Conservation (phyloP, 768 basidiomycete genomes). For the Guyanaporus albipodus region DNA sequence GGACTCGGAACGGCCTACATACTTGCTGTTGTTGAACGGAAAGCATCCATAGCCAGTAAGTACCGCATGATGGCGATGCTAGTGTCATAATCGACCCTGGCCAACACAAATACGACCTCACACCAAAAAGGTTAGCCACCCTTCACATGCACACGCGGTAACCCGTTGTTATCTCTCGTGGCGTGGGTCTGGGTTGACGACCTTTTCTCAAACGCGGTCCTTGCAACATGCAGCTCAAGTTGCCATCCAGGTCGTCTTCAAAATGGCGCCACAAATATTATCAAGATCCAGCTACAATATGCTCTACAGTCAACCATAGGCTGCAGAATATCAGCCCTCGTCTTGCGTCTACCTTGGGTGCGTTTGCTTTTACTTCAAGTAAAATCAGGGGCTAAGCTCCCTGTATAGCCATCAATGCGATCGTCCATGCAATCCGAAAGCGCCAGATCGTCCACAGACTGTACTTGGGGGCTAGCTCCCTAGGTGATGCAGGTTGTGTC, state of each 20-base stretch:
- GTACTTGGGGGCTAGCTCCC: conserved; percentile 50
- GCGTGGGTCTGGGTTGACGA: neutral
- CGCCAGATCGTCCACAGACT: conserved; percentile 51
- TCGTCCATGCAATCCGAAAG: conserved; percentile 44
- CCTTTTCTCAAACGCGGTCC: neutral
- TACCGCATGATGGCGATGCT: too few relatives aligned
- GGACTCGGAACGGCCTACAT: too few relatives aligned
- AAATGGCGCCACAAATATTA: conserved; percentile 25
- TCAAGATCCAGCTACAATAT: conserved; percentile 30
- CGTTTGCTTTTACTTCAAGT: neutral
- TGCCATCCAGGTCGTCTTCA: conserved; percentile 14
- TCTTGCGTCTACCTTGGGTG: conserved; percentile 29
- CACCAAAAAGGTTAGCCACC: too few relatives aligned
- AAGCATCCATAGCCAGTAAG: too few relatives aligned
- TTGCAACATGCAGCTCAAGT: conserved; percentile 25
- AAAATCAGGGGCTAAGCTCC: neutral
- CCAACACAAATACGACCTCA: too few relatives aligned
- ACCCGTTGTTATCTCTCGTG: neutral
- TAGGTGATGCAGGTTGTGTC: conserved; percentile 56
- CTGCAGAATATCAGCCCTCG: conserved; percentile 28
- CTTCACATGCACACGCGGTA: conserved; percentile 20
- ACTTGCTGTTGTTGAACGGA: too few relatives aligned
- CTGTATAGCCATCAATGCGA: conserved; percentile 44
- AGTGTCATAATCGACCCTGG: too few relatives aligned
- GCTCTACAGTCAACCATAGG: conserved; percentile 18